Percentiles rank a stretch among this genome's conserved stretches.
These are phyloP conservation scores for Colletotrichum endophyticum DNA, from an alignment of 2,329 filamentous ascomycete species.

Conservation along the genomic window DNA sequence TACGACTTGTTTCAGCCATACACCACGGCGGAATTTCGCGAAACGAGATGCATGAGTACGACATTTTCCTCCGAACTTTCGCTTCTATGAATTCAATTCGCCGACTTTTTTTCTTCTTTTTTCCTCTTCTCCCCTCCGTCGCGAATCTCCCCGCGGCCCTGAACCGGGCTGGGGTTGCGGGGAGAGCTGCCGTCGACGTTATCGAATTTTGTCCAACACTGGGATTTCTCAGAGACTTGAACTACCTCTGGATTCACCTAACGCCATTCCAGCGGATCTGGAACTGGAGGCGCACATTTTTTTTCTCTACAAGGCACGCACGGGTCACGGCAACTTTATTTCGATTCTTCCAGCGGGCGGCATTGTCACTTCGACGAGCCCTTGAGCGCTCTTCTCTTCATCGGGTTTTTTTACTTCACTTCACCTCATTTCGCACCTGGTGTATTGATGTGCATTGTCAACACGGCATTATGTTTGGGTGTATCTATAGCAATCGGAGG, in stretches of 20 bases:
- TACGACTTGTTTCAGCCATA: slow-evolving; percentile 31
- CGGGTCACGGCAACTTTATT: slow-evolving; percentile 6
- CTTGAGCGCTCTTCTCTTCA: not conserved
- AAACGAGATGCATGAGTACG: slow-evolving; percentile 21
- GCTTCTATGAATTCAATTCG: not conserved
- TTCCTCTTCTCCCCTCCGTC: too few relatives aligned
- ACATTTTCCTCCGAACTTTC: slow-evolving; percentile 12
- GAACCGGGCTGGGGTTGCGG: not conserved
- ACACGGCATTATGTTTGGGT: not conserved
- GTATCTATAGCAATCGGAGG: not conserved
- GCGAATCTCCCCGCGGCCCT: not conserved
- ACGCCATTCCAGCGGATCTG: not conserved
- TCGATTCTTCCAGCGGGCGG: slow-evolving; percentile 9
- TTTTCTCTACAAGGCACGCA: slow-evolving; percentile 11
- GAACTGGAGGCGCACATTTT: slow-evolving; percentile 2
- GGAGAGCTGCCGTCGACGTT: not conserved
- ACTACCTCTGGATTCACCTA: not conserved
- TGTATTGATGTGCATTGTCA: slow-evolving; percentile 1
- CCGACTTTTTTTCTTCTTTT: not conserved
- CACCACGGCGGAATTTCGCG: slow-evolving; percentile 6
- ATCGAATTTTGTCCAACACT: not conserved
- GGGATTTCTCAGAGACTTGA: not conserved
- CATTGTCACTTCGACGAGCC: not conserved
- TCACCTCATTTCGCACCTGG: not conserved
- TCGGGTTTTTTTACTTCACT: not conserved